Conservation (phyloP, 805 yeast species). For the Spathaspora boniae region DNA sequence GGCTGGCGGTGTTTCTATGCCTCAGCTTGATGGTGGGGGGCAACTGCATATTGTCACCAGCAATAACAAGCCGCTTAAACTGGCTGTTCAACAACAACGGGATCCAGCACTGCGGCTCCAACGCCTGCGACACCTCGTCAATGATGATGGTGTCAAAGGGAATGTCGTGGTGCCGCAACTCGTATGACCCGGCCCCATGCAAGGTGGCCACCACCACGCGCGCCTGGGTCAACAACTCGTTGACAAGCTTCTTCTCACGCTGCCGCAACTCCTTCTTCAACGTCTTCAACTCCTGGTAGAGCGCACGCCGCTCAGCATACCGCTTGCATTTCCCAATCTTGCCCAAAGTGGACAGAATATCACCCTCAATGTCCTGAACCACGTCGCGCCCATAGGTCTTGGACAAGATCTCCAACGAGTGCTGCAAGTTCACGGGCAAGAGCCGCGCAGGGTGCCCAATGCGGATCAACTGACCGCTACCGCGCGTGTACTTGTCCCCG, state of each 20-base stretch:
- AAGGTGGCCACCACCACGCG: conserved; percentile 78
- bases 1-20: conserved; percentile 37
- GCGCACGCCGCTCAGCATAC: conserved; percentile 59
- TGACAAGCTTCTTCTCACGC: conserved; percentile 62
- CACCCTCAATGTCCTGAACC: conserved; percentile 63
- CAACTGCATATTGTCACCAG: conserved; percentile 90
- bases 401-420: conserved; percentile 73
- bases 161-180: conserved; percentile 38
- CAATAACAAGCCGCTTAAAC: conserved; percentile 61
- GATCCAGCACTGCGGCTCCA: conserved; percentile 97
- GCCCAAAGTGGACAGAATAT: conserved; percentile 60
- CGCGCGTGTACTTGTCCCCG: conserved; percentile 21
- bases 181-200: conserved; percentile 82
- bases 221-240: conserved; percentile 55
- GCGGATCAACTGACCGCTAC: conserved; percentile 53
- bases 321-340: conserved; percentile 58
- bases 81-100: conserved; percentile 70
- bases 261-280: conserved; percentile 65
- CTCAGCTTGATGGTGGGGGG: conserved; percentile 78
- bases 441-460: conserved; percentile 94
- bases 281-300: conserved; percentile 66
- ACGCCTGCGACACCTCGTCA: conserved; percentile 92
- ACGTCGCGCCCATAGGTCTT: conserved; percentile 54
- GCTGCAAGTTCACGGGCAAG: conserved; percentile 54
- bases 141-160: conserved; percentile 79